These are phyloP conservation scores for Mollisia scopiformis DNA, from an alignment of 2,329 filamentous ascomycete genomes.

Conservation along the genomic window DNA sequence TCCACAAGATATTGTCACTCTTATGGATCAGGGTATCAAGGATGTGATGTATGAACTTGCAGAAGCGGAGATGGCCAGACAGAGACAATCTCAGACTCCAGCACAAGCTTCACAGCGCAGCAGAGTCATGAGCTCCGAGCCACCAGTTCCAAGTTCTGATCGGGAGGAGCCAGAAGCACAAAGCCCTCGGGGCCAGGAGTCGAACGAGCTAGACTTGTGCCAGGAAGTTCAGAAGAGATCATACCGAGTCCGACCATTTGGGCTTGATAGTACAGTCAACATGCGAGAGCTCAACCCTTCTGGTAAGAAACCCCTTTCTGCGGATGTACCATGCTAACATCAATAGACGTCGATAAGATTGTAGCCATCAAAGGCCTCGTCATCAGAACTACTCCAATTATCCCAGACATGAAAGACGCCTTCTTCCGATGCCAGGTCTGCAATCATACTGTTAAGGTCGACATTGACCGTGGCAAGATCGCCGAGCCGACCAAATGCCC, in stretches of 20 bases:
- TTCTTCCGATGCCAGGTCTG: constrained; percentile 97
- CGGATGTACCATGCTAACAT: constrained; percentile 30
- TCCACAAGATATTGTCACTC: constrained; percentile 91
- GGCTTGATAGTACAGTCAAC: constrained; percentile 84
- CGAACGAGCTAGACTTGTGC: constrained; percentile 65
- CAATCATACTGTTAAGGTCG: constrained; percentile 86
- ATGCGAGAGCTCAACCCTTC: constrained; percentile 92
- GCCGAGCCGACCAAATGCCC: constrained; percentile 91
- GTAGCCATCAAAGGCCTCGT: constrained; percentile 95
- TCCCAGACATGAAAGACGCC: constrained; percentile 98
- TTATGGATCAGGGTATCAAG: constrained; percentile 95
- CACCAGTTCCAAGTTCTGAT: constrained; percentile 81
- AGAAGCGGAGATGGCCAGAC: constrained; percentile 73
- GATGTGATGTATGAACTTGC: constrained; percentile 92
- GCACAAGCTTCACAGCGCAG: constrained; percentile 47
- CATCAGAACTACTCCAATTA: constrained; percentile 92
- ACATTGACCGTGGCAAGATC: constrained; percentile 94
- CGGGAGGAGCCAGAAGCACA: constrained; percentile 53
- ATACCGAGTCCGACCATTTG: constrained; percentile 89
- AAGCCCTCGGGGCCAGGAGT: constrained; percentile 47
- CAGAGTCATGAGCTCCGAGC: constrained; percentile 68
- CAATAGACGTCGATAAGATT: constrained; percentile 87
- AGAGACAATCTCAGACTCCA: constrained; percentile 61
- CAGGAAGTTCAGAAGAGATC: constrained; percentile 77
- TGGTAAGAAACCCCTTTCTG: constrained; percentile 46